phyloP scores from a whole-genome alignment of 2,329 filamentous ascomycete genomes.

The Rutstroemia sp. region DNA sequence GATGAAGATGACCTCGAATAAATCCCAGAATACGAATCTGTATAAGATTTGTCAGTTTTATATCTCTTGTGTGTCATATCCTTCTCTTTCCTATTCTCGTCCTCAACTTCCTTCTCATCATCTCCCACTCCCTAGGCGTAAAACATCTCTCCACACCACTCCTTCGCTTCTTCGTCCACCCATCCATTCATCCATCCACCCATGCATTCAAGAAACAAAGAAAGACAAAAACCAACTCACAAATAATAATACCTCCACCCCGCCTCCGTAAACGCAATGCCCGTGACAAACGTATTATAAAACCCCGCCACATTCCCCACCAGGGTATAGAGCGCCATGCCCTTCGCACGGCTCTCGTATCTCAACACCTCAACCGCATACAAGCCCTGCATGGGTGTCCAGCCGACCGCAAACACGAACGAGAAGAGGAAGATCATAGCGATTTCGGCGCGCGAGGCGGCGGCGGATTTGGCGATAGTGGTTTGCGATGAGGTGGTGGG shows the following conservation, averaged over 20 bases:
- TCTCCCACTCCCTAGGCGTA: too few relatives aligned
- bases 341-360: slow-evolving; percentile 6
- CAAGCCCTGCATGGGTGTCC: slow-evolving; percentile 43
- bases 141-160: too few relatives aligned
- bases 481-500: slow-evolving; percentile 34
- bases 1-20: slow-evolving; percentile 1
- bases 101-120: too few relatives aligned
- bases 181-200: too few relatives aligned
- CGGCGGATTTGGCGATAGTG: slow-evolving; percentile 5
- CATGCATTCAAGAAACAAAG: too few relatives aligned
- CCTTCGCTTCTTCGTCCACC: too few relatives aligned
- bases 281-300: slow-evolving; percentile 8
- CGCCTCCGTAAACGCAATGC: background rate
- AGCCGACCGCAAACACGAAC: slow-evolving; percentile 43
- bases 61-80: too few relatives aligned
- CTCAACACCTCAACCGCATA: slow-evolving; percentile 41
- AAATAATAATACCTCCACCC: slow-evolving; percentile 8
- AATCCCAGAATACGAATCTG: slow-evolving; percentile 6
- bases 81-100: too few relatives aligned
- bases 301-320: slow-evolving; percentile 5
- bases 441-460: slow-evolving; percentile 38
- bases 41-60: background rate
- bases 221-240: background rate
- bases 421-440: slow-evolving; percentile 48
- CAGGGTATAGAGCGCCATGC: slow-evolving; percentile 3